Base-by-base conservation (phyloP, 768 basidiomycete genomes). In the Crassisporium funariophilum region DNA sequence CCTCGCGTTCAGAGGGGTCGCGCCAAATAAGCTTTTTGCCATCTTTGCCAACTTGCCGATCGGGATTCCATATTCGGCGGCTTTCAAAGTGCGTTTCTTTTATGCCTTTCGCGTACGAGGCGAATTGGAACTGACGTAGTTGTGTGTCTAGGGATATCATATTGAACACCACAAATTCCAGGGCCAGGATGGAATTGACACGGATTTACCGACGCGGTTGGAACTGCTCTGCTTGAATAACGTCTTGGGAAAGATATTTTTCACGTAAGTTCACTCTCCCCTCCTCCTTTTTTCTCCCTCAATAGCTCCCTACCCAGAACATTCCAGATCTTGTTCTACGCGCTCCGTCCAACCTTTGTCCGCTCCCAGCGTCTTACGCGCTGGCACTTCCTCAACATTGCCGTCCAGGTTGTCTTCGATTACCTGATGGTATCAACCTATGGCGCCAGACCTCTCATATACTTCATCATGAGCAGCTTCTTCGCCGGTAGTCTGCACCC, bases 311-410 rank as follows among this genome's bases (percentile, higher is more conserved):
- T 49, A 19, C 37, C 7, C 60, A 95, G 94, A 33, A 95, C 91
- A 2, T 99, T 98, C 72, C 97, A 99, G 71, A 92, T 99, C 49
- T 68, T 99, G 46, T 99, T 99, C 73, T 99, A 99, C 65, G 97
- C 97, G 35, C 77, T 99, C 46, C 88, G 97, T 24, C 97, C 97
- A 1, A 89, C 89, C 16, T 88, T 99, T 62, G 87, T 98, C 41
- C 87, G 93, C 35, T 73, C 81, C 4, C 95, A 98, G 59, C 81
- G 68, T 9, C 74, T 86, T 12, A 95, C 91, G 0, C 70, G 66
- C 39, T 98, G 93, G 92, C 95, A 98, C 69, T 60, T 82, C 31
- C 66, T 87, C 68, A 97, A 98, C 70, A 63, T 95, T 49, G 31
- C 74, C 45, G 66, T 70, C 5, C 84, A 97, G 60, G 66, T 95